Evolutionary conservation across 2,329 filamentous ascomycete species (phyloP), one percentile per base, ranked within the genome.

Genomic region (Periconia digitata): DNA sequence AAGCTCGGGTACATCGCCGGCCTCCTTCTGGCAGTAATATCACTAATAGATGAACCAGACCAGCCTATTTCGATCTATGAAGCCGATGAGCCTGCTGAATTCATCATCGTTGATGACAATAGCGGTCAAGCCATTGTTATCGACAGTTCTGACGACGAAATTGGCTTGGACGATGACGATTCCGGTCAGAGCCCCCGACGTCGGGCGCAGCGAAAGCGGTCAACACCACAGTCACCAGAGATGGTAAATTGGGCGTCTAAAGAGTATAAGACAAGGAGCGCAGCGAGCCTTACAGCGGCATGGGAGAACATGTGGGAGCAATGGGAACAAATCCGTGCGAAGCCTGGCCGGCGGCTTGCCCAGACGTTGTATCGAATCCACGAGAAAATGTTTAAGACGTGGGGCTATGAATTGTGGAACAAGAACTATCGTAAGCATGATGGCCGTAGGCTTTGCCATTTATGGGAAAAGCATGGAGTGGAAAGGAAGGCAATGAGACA

Each of bases 161-260:
- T 49, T 8, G 38, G 29, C 29, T 23, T 42, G 22, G 41, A 44
- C 36, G 27, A 49, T 44, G 24, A 44, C 35, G 12, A 49, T 49
- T 41, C 41, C 24, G 27, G 46, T 44, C 24, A 43, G 45, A 47
- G 21, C 39, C 40, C 39, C 40, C 39, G 17, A 47, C 40, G 17
- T 43, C 32, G 32, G 22, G 41, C 36, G 36, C 36, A 49, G 41
- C 35, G 35, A 49, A 49, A 44, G 17, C 23, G 27, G 23, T 34
- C 17, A 35, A 44, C 35, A 44, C 42, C 15, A 44, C 16, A 44
- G 41, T 49, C 24, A 44, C 46, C 29, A 49, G 41, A 49, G 41
- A 49, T 49, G 24, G 46, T 49, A 34, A 49, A 49, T 40, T 49
- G 24, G 42, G n/a, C 46, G 24, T 49, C 46, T 40, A 49, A 44